Conservation (phyloP, 139 green algal species). For the Closterium sp. region DNA sequence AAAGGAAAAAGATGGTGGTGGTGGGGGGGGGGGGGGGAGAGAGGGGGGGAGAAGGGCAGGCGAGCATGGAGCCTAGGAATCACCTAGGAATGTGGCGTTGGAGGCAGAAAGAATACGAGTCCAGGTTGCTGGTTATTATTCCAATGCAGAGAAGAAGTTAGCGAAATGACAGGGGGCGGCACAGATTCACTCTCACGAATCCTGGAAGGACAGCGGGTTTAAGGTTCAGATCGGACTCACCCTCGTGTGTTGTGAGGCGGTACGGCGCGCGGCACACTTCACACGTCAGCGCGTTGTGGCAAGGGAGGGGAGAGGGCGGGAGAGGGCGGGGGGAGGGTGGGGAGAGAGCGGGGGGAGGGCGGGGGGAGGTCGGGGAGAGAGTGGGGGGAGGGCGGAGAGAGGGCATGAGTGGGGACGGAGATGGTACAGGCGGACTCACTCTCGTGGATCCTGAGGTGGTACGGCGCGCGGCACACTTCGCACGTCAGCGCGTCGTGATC, state of each 20-base stretch:
- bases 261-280: too few relatives aligned
- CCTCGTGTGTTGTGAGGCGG: too few relatives aligned
- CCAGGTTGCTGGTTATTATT: too few relatives aligned
- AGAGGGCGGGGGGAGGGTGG: background rate
- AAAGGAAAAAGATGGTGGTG: background rate
- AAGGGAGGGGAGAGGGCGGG: background rate
- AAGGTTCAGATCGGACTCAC: too few relatives aligned
- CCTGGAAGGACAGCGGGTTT: too few relatives aligned
- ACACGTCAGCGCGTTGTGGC: too few relatives aligned
- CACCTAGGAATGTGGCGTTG: too few relatives aligned
- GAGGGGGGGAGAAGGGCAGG: background rate
- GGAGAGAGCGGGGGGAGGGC: background rate
- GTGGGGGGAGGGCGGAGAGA: background rate
- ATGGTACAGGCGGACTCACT: slow-evolving; percentile 7
- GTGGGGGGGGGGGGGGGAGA: background rate
- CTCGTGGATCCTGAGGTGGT: slow-evolving; percentile 1
- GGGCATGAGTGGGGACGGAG: background rate
- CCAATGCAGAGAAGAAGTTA: too few relatives aligned
- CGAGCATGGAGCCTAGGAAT: too few relatives aligned
- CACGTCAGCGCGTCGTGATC: slow-evolving; percentile 4
- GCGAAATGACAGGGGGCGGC: too few relatives aligned
- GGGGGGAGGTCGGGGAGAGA: background rate
- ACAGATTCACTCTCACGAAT: too few relatives aligned
- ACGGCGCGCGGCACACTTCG: slow-evolving; percentile 15
- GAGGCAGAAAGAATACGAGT: too few relatives aligned